These are phyloP conservation scores for Ceratobasidium sp. DNA, from an alignment of 1,284 basidiomycete genomes.

Conservation along the genomic window DNA sequence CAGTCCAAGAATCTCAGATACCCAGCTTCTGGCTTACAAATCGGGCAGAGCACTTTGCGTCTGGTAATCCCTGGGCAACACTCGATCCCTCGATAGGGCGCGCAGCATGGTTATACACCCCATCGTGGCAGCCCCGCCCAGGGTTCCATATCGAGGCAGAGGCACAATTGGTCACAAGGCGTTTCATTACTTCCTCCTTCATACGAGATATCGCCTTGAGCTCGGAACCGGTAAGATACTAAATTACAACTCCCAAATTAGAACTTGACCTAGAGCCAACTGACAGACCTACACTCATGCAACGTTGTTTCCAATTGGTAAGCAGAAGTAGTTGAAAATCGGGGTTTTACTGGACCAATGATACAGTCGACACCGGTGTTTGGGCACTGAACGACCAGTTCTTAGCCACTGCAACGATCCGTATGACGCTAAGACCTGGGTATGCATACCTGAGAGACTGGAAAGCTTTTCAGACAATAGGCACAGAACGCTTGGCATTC, in stretches of 20 bases:
- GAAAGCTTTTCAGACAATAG: background rate
- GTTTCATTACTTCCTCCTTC: slow-evolving; percentile 1
- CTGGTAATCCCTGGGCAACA: background rate
- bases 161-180: background rate
- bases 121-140: background rate
- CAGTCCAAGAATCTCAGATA: background rate
- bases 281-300: background rate
- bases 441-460: background rate
- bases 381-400: no score
- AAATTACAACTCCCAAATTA: background rate
- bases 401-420: background rate
- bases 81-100: background rate
- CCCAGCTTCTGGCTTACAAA: background rate
- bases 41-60: background rate
- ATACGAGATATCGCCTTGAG: background rate
- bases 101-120: background rate
- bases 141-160: slow-evolving; percentile 9
- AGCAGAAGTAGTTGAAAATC: background rate
- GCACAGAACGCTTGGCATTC: no score
- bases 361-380: background rate
- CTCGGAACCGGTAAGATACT: background rate
- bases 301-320: background rate
- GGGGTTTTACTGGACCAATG: no score
- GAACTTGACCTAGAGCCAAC: background rate
- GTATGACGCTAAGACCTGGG: background rate